Percentiles rank a stretch among this genome's conserved stretches.
These are phyloP conservation scores for Quercus ilex DNA, from an alignment of 306 rosid species.

Conservation along the genomic window DNA sequence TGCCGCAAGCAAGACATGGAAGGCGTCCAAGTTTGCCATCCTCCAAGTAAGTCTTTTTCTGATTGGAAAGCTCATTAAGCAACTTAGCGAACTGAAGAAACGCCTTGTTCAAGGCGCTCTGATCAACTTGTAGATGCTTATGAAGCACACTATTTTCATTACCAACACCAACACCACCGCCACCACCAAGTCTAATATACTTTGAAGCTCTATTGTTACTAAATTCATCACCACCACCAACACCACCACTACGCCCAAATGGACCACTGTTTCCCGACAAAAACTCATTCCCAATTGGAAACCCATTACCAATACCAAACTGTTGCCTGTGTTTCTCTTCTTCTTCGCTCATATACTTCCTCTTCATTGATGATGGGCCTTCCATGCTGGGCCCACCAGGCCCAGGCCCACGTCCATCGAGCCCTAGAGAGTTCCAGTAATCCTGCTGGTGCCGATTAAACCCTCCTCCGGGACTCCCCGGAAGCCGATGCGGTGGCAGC, in stretches of 20 bases:
- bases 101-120: conserved; percentile 59
- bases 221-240: conserved; percentile 29
- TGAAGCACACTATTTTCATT: conserved; percentile 24
- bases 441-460: conserved; percentile 46
- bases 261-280: conserved; percentile 50
- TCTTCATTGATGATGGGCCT: conserved; percentile 40
- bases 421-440: conserved; percentile 56
- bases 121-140: conserved; percentile 66
- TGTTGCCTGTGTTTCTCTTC: conserved; percentile 58
- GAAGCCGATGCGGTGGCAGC: conserved; percentile 9
- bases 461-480: conserved; percentile 28
- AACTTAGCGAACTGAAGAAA: conserved; percentile 61
- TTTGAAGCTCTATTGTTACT: conserved; percentile 43
- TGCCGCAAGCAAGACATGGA: conserved; percentile 81
- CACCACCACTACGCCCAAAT: conserved; percentile 26
- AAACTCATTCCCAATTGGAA: conserved; percentile 39
- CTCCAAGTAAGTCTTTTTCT: conserved; percentile 69
- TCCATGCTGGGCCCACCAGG: conserved; percentile 28
- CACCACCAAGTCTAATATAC: conserved; percentile 48
- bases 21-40: conserved; percentile 75
- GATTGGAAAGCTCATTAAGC: conserved; percentile 54
- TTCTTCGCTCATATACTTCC: conserved; percentile 48
- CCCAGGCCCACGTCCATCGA: conserved; percentile 41
- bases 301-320: conserved; percentile 47
- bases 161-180: conserved; percentile 34